Percentiles rank a stretch among this genome's conserved stretches.
Evolutionary conservation across 169 alveolate genomes (phyloP).

Genomic region (Eimeria praecox): DNA sequence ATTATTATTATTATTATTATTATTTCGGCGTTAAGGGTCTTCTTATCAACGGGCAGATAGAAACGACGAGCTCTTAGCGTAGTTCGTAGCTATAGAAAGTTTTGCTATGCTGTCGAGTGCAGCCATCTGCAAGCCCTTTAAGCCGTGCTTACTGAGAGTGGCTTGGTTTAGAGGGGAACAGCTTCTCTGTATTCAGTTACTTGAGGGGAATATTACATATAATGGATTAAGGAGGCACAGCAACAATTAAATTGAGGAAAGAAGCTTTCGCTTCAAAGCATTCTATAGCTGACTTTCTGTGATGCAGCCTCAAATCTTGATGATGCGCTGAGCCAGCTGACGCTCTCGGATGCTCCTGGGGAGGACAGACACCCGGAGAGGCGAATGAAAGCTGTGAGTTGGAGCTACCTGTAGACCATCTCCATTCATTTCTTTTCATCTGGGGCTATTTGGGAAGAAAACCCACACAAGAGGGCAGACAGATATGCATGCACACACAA

Average conservation of each 20-base stretch:
- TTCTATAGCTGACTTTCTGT: neutral
- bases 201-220: too few species aligned
- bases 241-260: neutral
- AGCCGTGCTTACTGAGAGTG: neutral
- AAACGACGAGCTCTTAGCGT: neutral
- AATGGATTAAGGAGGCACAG: neutral
- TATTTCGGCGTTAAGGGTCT: neutral
- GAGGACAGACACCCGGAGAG: constrained; percentile 79
- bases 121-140: too few species aligned
- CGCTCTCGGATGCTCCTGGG: constrained; percentile 23
- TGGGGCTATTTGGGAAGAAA: neutral
- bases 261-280: neutral
- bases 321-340: constrained; percentile 73
- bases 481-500: neutral
- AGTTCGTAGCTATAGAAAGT: neutral
- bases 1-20: too few species aligned
- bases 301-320: constrained; percentile 67
- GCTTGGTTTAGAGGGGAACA: neutral
- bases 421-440: neutral
- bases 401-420: neutral
- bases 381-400: constrained; percentile 73
- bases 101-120: too few species aligned
- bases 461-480: neutral
- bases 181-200: neutral
- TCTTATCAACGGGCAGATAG: neutral